Evolutionary conservation across 257 asterid genomes (phyloP), one percentile per base, ranked within the genome.

Genomic region (Verbena officinalis): DNA sequence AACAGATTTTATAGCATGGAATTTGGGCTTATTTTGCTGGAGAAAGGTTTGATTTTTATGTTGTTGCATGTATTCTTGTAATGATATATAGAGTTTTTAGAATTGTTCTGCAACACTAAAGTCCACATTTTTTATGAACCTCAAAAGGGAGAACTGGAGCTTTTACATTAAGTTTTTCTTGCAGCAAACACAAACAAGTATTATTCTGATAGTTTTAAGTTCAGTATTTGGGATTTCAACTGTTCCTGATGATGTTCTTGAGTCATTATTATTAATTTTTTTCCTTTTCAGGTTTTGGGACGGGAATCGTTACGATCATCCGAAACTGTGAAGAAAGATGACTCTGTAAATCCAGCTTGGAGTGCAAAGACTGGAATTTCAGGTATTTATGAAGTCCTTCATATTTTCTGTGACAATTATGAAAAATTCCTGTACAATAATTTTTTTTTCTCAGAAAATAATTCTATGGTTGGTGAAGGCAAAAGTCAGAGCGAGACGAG

Each of bases 241-340:
- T 38, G 1, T 50, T 21, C 5, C 11, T 34, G 45, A 12, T 45
- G 8, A 27, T 33, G 11, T 14, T 64, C 31, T 23, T 14, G 0
- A 7, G 40, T 6, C 45, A 4, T 31, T 38, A 3, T 14, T 49
- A 9, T 16, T 14, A 34, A 40, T 74, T 44, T 6, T 30, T 54
- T 46, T 34, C 42, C 21, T 7, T 70, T 64, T 49, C 62, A 88
- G 96, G 85, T 50, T 64, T 16, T 66, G 67, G 88, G 88, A 31
- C 67, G 73, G 44, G 91, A 73, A 20, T 55, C 75, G 3, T 13
- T 52, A 57, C 79, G 59, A 36, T 74, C 75, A 0, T 76, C 62
- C 9, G 75, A 59, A 30, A 55, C 55, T 24, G 80, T 70, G 69
- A 77, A 74, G 82, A 87, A 83, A 75, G 74, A 65, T 56, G 84